These are phyloP conservation scores for Nicotiana tomentosiformis DNA, from an alignment of 257 asterid genomes.

Conservation along the genomic window DNA sequence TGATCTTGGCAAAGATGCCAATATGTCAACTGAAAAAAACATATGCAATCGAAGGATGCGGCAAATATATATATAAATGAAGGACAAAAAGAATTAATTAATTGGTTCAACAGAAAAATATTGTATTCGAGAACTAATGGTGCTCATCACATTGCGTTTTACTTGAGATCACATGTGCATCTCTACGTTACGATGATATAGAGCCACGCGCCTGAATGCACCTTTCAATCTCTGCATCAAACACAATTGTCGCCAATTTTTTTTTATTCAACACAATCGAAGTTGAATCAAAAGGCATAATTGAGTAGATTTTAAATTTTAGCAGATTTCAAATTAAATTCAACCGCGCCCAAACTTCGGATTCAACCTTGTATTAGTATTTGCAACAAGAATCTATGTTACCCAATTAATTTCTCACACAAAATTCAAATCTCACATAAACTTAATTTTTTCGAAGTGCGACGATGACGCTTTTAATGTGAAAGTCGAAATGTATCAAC, in stretches of 20 bases:
- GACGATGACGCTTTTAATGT: too few species aligned
- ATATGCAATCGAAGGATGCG: not conserved
- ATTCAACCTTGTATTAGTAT: too few species aligned
- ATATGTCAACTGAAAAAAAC: not conserved
- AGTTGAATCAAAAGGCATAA: too few species aligned
- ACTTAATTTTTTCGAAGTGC: too few species aligned
- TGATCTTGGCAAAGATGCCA: not conserved
- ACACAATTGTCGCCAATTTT: not conserved
- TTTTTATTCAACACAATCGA: too few species aligned
- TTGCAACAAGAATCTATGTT: too few species aligned
- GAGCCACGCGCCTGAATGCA: conserved; percentile 6
- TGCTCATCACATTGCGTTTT: conserved; percentile 15
- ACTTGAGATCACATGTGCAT: conserved; percentile 2
- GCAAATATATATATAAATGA: not conserved
- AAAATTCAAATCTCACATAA: too few species aligned
- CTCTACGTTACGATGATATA: not conserved
- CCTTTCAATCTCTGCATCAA: conserved; percentile 8
- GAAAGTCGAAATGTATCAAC: too few species aligned
- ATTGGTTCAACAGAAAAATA: conserved; percentile 15
- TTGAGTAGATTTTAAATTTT: too few species aligned
- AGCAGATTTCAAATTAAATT: too few species aligned
- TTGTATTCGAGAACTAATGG: not conserved
- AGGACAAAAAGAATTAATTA: not conserved
- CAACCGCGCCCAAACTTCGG: too few species aligned
- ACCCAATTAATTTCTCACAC: too few species aligned